Conservation (phyloP, 768 basidiomycete genomes). For the Paxillus ammoniavirescens region DNA sequence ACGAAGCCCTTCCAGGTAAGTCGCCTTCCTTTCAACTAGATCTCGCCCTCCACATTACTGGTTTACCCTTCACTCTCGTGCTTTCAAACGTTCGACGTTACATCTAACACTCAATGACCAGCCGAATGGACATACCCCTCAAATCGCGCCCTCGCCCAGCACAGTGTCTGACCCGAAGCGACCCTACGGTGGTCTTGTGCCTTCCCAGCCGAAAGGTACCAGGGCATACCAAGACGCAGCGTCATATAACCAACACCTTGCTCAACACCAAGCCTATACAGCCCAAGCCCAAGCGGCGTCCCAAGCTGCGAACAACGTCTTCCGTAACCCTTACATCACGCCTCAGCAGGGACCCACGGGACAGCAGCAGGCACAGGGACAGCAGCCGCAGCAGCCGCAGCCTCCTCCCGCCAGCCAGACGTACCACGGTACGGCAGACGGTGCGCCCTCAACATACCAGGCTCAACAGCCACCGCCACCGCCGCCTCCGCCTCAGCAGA, state of each 20-base stretch:
- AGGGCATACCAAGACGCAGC: slow-evolving; percentile 91
- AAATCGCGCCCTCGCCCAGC: slow-evolving; percentile 30
- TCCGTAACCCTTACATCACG: slow-evolving; percentile 81
- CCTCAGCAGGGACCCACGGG: slow-evolving; percentile 40
- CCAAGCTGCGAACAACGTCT: slow-evolving; percentile 65
- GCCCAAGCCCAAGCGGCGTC: slow-evolving; percentile 78
- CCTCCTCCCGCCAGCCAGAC: slow-evolving; percentile 13
- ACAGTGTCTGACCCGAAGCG: slow-evolving; percentile 66
- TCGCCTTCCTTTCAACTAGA: slow-evolving; percentile 4
- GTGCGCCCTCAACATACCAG: slow-evolving; percentile 17
- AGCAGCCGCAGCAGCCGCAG: slow-evolving; percentile 28
- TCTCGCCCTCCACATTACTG: background rate
- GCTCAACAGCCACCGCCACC: slow-evolving; percentile 32
- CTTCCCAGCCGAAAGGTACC: slow-evolving; percentile 83
- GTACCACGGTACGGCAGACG: slow-evolving; percentile 22
- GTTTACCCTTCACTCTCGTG: background rate
- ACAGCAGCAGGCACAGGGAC: slow-evolving; percentile 32
- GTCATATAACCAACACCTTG: slow-evolving; percentile 90
- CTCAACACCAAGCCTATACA: slow-evolving; percentile 91
- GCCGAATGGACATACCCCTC: slow-evolving; percentile 50
- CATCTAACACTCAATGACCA: slow-evolving; percentile 21
- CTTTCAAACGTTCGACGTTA: background rate
- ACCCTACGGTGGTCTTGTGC: slow-evolving; percentile 90
- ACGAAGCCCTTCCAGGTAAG: slow-evolving; percentile 81
- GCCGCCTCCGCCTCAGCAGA: slow-evolving; percentile 18